These are phyloP conservation scores for Hygrocybe coccinea DNA, from an alignment of 768 basidiomycete genomes.

Conservation along the genomic window DNA sequence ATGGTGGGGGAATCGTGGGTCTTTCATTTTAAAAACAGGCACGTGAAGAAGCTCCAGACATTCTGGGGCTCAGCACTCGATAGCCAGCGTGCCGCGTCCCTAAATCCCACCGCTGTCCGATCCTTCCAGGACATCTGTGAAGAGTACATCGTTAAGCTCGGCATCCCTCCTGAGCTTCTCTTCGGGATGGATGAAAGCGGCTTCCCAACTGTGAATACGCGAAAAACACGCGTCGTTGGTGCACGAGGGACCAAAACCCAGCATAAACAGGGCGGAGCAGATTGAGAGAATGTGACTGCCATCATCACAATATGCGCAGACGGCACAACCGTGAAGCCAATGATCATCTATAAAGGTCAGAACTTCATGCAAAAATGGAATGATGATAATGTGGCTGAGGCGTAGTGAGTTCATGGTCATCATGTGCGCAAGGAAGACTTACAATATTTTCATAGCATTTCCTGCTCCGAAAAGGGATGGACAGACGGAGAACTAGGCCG, in stretches of 20 bases:
- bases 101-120: slow-evolving; percentile 9
- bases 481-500: slow-evolving; percentile 35
- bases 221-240: slow-evolving; percentile 5
- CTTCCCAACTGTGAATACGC: slow-evolving; percentile 9
- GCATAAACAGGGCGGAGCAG: too few species aligned
- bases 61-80: too few species aligned
- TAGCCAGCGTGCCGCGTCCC: background rate
- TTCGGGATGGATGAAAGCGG: slow-evolving; percentile 20
- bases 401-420: background rate
- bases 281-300: too few species aligned
- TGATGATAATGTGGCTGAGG: background rate
- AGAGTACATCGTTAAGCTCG: slow-evolving; percentile 6
- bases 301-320: too few species aligned
- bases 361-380: background rate
- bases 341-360: background rate
- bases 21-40: too few species aligned
- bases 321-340: background rate
- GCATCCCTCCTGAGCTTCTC: slow-evolving; percentile 5
- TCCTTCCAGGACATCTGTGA: background rate
- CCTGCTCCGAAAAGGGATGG: slow-evolving; percentile 34
- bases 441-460: slow-evolving; percentile 20
- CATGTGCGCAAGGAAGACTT: slow-evolving; percentile 3
- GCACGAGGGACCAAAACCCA: slow-evolving; percentile 5
- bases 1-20: too few species aligned
- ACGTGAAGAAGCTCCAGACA: too few species aligned